Evolutionary conservation across 2,329 filamentous ascomycete genomes (phyloP), one percentile per base, ranked within the genome.

Genomic region (Aspergillus amoenus): DNA sequence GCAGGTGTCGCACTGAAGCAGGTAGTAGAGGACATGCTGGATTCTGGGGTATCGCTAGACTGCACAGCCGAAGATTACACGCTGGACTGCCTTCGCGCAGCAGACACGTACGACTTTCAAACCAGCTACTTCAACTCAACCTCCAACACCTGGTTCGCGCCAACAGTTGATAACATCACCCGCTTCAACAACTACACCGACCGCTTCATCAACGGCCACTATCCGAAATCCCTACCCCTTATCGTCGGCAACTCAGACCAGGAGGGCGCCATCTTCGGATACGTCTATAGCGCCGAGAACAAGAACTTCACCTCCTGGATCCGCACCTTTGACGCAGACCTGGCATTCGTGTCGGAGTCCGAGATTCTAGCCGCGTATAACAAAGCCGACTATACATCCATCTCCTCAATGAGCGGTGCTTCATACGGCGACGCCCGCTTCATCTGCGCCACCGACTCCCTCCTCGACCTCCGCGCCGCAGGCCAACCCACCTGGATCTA

Each of bases 371-470:
- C 15, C 6, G 61, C 61, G 12, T 66, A 66, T 41, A 42, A 64
- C 18, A 47, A 41, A 17, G 27, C 58, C 5, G 64, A 64, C 17
- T 66, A 59, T 41, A 30, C 50, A 22, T 63, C 64, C 7, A 47
- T 64, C 50, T 61, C 64, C 4, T 43, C 49, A 13, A 64, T 64
- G 63, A 64, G 62, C 40, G 64, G 64, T 15, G 61, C 64, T 30
- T 64, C 61, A 1, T 66, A 66, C 43, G 64, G 64, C 42, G 64
- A 66, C 42, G 64, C 62, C 18, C 64, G 64, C 24, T 66, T 66
- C 61, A 49, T 64, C 47, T 66, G 64, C 43, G 48, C 64, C 4
- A 66, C 61, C 6, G 64, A 66, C 30, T 58, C 57, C 48, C 27
- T 64, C 9, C n/a, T 66, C 8, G 61, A 66, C 43, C 8, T 66